A percentile compares a stretch with the other conserved stretches of the same genome.
Evolutionary conservation across 805 yeast genomes (phyloP).

Genomic region (Monosporozyma aquatica): DNA sequence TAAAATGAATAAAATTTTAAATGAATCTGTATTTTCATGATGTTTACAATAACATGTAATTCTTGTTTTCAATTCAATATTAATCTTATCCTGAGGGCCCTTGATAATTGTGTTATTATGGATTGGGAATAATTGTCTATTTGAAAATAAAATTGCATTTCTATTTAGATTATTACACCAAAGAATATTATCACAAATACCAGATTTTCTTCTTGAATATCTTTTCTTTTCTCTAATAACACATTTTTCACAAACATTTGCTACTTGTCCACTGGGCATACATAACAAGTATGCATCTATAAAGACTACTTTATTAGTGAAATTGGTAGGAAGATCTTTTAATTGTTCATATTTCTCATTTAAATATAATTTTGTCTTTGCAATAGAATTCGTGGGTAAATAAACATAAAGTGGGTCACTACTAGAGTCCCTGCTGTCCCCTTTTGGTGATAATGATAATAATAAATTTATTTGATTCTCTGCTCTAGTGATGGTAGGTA

Average conservation of each 20-base stretch:
- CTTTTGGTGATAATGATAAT: constrained; percentile 36
- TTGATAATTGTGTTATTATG: constrained; percentile 45
- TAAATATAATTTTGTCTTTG: constrained; percentile 76
- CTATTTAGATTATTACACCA: constrained; percentile 70
- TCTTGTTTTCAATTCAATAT: constrained; percentile 52
- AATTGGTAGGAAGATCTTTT: constrained; percentile 51
- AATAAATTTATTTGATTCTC: constrained; percentile 88
- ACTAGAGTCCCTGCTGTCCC: too few relatives aligned
- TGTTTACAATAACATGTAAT: constrained; percentile 95
- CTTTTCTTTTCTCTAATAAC: constrained; percentile 87
- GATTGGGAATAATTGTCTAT: constrained; percentile 78
- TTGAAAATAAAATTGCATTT: constrained; percentile 82
- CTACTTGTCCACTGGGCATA: constrained; percentile 40
- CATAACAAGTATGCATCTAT: constrained; percentile 74
- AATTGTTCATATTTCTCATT: constrained; percentile 32
- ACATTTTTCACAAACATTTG: constrained; percentile 81
- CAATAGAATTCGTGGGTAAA: constrained; percentile 78
- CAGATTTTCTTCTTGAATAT: constrained; percentile 83
- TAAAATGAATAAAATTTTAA: constrained; percentile 59
- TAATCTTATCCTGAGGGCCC: constrained; percentile 12
- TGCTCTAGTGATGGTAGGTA: constrained; percentile 80
- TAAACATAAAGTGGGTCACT: constrained; percentile 63
- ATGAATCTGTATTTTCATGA: constrained; percentile 82
- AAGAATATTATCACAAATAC: constrained; percentile 63
- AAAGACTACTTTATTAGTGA: constrained; percentile 47